Evolutionary conservation across 2,329 filamentous ascomycete species (phyloP).

Genomic region (Dothideomycetidae sp.): DNA sequence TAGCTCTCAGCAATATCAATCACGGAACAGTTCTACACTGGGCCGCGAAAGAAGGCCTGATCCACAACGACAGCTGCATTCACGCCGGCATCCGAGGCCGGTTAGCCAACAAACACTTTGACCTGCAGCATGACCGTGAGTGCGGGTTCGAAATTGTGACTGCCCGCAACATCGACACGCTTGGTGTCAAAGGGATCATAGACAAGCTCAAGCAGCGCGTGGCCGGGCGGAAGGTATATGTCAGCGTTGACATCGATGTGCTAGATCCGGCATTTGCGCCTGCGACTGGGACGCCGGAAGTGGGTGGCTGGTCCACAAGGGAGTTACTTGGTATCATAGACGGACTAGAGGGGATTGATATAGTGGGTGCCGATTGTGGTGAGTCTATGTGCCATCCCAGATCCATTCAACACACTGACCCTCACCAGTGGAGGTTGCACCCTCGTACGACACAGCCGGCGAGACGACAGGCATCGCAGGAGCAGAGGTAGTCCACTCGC

Average conservation of each 20-base stretch:
- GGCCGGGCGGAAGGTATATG: conserved; percentile 39
- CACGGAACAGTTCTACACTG: conserved; percentile 48
- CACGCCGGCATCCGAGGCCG: conserved; percentile 49
- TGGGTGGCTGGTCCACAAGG: conserved; percentile 47
- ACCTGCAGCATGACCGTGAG: conserved; percentile 41
- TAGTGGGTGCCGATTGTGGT: conserved; percentile 43
- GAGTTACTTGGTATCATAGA: conserved; percentile 45
- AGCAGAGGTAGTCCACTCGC: conserved; percentile 39
- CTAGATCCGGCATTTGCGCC: conserved; percentile 41
- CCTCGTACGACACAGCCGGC: conserved; percentile 46
- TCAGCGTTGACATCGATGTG: conserved; percentile 43
- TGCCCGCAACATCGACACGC: conserved; percentile 39
- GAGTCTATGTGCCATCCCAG: background rate
- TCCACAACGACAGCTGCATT: conserved; percentile 44
- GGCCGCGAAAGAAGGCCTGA: conserved; percentile 46
- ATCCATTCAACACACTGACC: background rate
- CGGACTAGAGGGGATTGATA: conserved; percentile 42
- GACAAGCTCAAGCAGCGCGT: conserved; percentile 37
- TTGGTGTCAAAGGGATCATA: conserved; percentile 35
- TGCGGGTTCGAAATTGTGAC: conserved; percentile 46
- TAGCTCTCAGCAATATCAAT: conserved; percentile 41
- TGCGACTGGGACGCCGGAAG: conserved; percentile 47
- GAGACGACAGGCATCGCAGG: conserved; percentile 43
- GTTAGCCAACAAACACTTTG: conserved; percentile 33
- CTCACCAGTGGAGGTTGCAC: conserved; percentile 40